Base-by-base conservation (phyloP, 2,329 filamentous ascomycete genomes). In the Chaetomiaceae sp. region DNA sequence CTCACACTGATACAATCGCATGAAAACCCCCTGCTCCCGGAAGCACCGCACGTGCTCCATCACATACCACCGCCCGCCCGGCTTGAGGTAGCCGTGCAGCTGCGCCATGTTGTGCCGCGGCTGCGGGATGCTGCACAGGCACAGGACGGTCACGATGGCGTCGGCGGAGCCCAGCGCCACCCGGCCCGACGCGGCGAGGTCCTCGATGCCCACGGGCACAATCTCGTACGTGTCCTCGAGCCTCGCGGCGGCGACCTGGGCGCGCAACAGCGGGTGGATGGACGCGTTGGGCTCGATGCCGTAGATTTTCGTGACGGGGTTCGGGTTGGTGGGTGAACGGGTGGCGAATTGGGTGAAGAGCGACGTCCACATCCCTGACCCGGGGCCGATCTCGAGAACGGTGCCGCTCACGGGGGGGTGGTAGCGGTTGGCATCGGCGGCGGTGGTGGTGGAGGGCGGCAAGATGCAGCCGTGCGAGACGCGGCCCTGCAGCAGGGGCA, bases 251-350 rank as follows among this genome's bases (percentile, higher is more conserved):
- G 62, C 58, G 4, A 82, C 69, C 18, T 70, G 71, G 32, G 61
- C 57, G 1, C 67, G 62, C 42, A 86, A 64, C 5, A 62, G 61
- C 0, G 59, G 60, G 52, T 81, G 76, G 44, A 77, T 74, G 29
- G 68, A 70, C 0, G 60, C 45, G 58, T 83, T 84, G 3, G 82
- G 82, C 64, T 86, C 82, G 4, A 85, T 72, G 45, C 81, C 82
- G 55, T 78, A 83, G 35, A 85, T 67, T 26, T 68, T 70, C 26
- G 63, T 69, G 45, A 77, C 37, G 14, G 6, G 22, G 17, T 10
- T 8, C 15, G n/a, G n/a, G 17, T 10, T 9, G 20, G 26, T 20
- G 48, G 42, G 30, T 39, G 19, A 11, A 29, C 24, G 27, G 53
- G 39, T 10, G n/a, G n/a, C n/a, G n/a, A n/a, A n/a, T n/a, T n/a